Conservation (phyloP, 1,284 basidiomycete species). For the Heterobasidion parviporum region DNA sequence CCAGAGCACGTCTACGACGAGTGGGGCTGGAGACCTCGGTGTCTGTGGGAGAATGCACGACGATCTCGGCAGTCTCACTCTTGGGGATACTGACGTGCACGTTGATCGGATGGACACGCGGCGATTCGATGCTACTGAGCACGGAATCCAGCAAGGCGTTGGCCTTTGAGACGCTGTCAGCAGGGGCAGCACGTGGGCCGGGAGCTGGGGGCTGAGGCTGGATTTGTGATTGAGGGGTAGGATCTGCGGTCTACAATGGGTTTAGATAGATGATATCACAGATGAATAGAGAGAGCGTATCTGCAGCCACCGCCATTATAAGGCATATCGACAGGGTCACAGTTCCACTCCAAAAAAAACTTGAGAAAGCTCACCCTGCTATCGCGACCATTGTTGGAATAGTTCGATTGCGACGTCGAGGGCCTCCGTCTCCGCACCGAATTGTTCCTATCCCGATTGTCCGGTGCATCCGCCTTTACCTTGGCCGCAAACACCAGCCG, state of each 20-base stretch:
- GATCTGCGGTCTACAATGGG: constrained; percentile 43
- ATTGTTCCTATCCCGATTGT: constrained; percentile 31
- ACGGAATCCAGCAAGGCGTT: constrained; percentile 61
- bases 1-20: constrained; percentile 60
- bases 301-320: neutral
- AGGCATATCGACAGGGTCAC: too few relatives aligned
- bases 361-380: constrained; percentile 34
- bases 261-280: constrained; percentile 3
- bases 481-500: constrained; percentile 55
- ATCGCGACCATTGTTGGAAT: constrained; percentile 46
- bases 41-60: constrained; percentile 14
- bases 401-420: constrained; percentile 74
- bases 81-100: constrained; percentile 17
- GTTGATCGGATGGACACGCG: constrained; percentile 21
- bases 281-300: constrained; percentile 2
- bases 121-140: constrained; percentile 55
- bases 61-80: constrained; percentile 12
- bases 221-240: constrained; percentile 22
- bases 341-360: neutral
- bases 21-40: constrained; percentile 31
- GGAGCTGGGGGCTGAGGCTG: neutral
- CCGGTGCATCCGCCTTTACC: constrained; percentile 45
- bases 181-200: constrained; percentile 13
- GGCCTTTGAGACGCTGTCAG: constrained; percentile 39
- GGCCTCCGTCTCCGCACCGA: constrained; percentile 51